Evolutionary conservation across 2,329 filamentous ascomycete genomes (phyloP).

Genomic region (Fusarium tanahbumbuense): DNA sequence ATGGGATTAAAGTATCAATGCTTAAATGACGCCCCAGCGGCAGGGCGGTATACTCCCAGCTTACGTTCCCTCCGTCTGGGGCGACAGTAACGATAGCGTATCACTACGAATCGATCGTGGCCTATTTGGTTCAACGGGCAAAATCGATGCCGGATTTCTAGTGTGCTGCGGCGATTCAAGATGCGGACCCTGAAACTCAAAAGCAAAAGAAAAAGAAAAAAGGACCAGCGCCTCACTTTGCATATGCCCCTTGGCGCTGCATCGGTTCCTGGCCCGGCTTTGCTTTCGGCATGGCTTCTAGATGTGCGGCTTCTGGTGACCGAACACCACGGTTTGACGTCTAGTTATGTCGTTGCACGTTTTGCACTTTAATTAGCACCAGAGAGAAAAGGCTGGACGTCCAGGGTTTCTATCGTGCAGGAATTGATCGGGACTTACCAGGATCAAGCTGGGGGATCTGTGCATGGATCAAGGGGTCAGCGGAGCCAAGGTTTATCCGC

Average conservation of each 20-base stretch:
- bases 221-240: background rate
- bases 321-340: background rate
- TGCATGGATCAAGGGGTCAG: slow-evolving; percentile 25
- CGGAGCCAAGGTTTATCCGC: slow-evolving; percentile 42
- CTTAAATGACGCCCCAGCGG: slow-evolving; percentile 25
- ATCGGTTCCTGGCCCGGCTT: background rate
- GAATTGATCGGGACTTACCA: slow-evolving; percentile 31
- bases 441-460: slow-evolving; percentile 40
- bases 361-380: slow-evolving; percentile 7
- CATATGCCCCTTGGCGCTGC: background rate
- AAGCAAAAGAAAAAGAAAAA: slow-evolving; percentile 21
- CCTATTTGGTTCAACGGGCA: slow-evolving; percentile 23
- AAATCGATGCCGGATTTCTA: slow-evolving; percentile 14
- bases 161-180: slow-evolving; percentile 5
- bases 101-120: slow-evolving; percentile 25
- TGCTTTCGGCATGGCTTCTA: background rate
- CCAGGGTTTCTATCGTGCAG: slow-evolving; percentile 31
- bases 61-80: background rate
- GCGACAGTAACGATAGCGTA: slow-evolving; percentile 16
- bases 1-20: slow-evolving; percentile 10
- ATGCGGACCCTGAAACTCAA: slow-evolving; percentile 12
- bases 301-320: background rate
- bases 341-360: background rate
- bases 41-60: slow-evolving; percentile 18
- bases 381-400: background rate